These are phyloP conservation scores for Lipomyces mesembrius DNA, from an alignment of 805 yeast genomes.

Conservation along the genomic window DNA sequence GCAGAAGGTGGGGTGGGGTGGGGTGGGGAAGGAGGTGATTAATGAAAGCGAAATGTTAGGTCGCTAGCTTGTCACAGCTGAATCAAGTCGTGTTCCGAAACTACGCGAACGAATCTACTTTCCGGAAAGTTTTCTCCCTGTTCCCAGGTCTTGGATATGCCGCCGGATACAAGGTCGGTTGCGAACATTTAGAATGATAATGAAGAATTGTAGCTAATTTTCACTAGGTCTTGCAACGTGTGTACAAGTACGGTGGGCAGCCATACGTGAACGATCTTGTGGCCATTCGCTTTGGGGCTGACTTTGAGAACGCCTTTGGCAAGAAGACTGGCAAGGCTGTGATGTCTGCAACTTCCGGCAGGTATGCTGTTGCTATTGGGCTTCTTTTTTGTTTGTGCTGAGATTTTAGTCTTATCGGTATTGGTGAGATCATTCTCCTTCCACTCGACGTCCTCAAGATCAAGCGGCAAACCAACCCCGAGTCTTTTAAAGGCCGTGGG, in stretches of 20 bases:
- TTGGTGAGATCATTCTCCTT: slow-evolving; percentile 93
- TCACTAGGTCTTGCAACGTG: slow-evolving; percentile 78
- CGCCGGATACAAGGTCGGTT: slow-evolving; percentile 76
- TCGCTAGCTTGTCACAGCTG: slow-evolving; percentile 66
- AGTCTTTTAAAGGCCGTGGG: slow-evolving; percentile 98
- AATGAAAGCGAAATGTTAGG: slow-evolving; percentile 45
- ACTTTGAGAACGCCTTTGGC: slow-evolving; percentile 80
- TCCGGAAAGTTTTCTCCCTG: slow-evolving; percentile 74
- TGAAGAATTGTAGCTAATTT: not conserved
- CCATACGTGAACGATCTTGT: slow-evolving; percentile 96
- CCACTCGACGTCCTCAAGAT: slow-evolving; percentile 97
- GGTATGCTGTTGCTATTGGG: slow-evolving; percentile 5
- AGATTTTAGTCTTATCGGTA: slow-evolving; percentile 76
- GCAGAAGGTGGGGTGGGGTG: too few relatives aligned
- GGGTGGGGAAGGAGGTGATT: not conserved
- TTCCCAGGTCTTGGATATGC: slow-evolving; percentile 99
- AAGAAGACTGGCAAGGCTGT: slow-evolving; percentile 96
- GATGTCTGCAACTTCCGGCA: slow-evolving; percentile 96
- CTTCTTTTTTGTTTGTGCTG: not conserved
- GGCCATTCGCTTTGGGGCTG: slow-evolving; percentile 68
- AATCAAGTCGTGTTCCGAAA: slow-evolving; percentile 87
- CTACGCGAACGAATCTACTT: slow-evolving; percentile 71
- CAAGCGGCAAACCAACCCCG: slow-evolving; percentile 99
- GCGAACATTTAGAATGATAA: not conserved
- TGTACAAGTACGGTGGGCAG: slow-evolving; percentile 98